phyloP scores from a whole-genome alignment of 2,329 filamentous ascomycete genomes.

The Trichoderma breve region DNA sequence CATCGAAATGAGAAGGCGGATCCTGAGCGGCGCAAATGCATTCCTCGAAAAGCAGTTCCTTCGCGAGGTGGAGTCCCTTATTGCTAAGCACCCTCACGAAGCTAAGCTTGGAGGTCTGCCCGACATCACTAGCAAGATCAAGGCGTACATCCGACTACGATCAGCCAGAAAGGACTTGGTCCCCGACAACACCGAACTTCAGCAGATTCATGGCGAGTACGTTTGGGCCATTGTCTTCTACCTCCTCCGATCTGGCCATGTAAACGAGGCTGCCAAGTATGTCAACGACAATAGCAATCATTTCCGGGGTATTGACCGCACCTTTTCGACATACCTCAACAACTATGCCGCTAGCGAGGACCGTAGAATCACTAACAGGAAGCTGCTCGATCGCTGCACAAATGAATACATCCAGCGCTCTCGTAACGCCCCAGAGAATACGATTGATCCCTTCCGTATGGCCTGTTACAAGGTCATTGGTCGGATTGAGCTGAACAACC shows the following conservation, averaged over 20 bases:
- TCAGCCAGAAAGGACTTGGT: conserved; percentile 79
- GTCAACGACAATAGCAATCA: conserved; percentile 74
- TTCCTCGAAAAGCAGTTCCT: conserved; percentile 83
- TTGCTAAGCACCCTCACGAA: conserved; percentile 81
- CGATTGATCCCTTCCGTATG: conserved; percentile 91
- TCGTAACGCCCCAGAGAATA: conserved; percentile 80
- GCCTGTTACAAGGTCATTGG: conserved; percentile 98
- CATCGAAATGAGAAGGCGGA: conserved; percentile 70
- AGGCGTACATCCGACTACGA: conserved; percentile 84
- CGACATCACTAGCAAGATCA: conserved; percentile 84
- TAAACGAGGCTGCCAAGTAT: conserved; percentile 81
- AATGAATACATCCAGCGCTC: conserved; percentile 85
- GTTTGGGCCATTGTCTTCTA: conserved; percentile 96
- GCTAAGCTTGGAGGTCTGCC: conserved; percentile 88
- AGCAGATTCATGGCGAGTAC: conserved; percentile 76
- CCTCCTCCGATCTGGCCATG: conserved; percentile 78
- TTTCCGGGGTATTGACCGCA: conserved; percentile 87
- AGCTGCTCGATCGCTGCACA: conserved; percentile 82
- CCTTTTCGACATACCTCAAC: conserved; percentile 83
- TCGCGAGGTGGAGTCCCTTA: conserved; percentile 70
- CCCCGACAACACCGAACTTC: conserved; percentile 75
- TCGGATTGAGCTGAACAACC: conserved; percentile 65
- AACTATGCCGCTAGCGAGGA: conserved; percentile 77
- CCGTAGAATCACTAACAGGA: conserved; percentile 67
- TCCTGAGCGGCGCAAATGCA: conserved; percentile 73